Evolutionary conservation across 2,329 filamentous ascomycete genomes (phyloP), one percentile per base, ranked within the genome.

Genomic region (Hansfordia pulvinata): DNA sequence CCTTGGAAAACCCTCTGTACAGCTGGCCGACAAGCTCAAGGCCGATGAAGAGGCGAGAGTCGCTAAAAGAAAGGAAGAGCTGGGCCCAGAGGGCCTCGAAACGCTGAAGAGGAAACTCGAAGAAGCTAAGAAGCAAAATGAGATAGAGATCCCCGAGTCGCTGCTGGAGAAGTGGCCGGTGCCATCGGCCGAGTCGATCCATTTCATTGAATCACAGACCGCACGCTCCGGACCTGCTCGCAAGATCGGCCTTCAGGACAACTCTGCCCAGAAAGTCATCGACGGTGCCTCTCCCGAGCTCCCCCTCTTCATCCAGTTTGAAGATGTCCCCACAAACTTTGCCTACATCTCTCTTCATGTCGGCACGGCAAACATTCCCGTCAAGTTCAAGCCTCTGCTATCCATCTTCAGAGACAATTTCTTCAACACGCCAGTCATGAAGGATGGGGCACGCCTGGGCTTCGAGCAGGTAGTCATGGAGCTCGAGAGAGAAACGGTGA

Each of bases 291-390:
- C 67, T 19, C 37, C 57, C 11, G 60, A 58, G 6, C 48, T 76
- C n/a, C 79, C 84, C 0, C 59, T 96, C 3, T 98, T 94, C 52
- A 65, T 98, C n/a, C 88, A 98, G 52, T 98, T 92, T 38, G 90
- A 98, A 53, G 77, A 93, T 43, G 85, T 96, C 10, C 77, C 79
- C 3, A 92, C 83, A 32, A 93, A 84, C 45, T 98, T 98, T 49
- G 84, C 93, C 6, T 79, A 88, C 40, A 67, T 96, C 31, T 77
- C 73, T 25, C 54, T 96, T 13, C 72, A 90, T 30, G 61, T 96
- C 26, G 83, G 83, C 27, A 93, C 85, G 1, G 68, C 74, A 2
- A 61, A 71, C 17, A 62, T 94, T 2, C 83, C 86, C 0, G 66
- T 79, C n/a, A 70, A 86, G 35, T 66, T 88, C 32, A 85, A 88